phyloP scores from a whole-genome alignment of 805 yeast species.

The Starmera caribaea region DNA sequence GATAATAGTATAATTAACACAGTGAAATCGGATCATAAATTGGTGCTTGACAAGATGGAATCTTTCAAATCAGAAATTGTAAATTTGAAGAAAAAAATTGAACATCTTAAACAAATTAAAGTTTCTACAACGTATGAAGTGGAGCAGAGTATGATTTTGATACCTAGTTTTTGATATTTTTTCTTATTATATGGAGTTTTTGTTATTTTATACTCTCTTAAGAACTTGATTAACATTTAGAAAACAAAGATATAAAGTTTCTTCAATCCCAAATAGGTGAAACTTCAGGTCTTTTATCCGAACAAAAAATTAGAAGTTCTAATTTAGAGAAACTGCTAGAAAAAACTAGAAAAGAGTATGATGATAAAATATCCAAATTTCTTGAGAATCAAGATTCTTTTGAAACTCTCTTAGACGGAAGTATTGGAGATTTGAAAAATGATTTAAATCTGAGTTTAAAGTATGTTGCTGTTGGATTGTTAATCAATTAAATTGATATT shows the following conservation, averaged over 20 bases:
- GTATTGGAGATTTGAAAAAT: slow-evolving; percentile 1
- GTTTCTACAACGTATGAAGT: slow-evolving; percentile 12
- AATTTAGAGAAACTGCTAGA: slow-evolving; percentile 18
- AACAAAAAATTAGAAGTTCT: slow-evolving; percentile 30
- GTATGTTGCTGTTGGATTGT: not conserved
- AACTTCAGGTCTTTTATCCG: slow-evolving; percentile 35
- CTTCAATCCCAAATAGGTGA: slow-evolving; percentile 30
- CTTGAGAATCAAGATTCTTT: not conserved
- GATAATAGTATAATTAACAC: slow-evolving; percentile 14
- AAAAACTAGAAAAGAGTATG: slow-evolving; percentile 11
- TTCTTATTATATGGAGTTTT: not conserved
- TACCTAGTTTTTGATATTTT: no score
- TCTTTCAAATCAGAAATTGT: slow-evolving; percentile 14
- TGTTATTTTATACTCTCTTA: not conserved
- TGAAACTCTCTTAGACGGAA: not conserved
- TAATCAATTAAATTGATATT: not conserved
- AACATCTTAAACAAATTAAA: slow-evolving; percentile 17
- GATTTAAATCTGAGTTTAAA: not conserved
- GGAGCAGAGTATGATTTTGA: slow-evolving; percentile 8
- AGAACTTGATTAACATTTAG: slow-evolving; percentile 12
- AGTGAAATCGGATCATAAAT: slow-evolving; percentile 17
- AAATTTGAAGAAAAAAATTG: slow-evolving; percentile 15
- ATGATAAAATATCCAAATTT: not conserved
- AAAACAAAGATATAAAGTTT: slow-evolving; percentile 24
- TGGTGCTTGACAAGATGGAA: slow-evolving; percentile 10